A percentile compares a stretch with the other conserved stretches of the same genome.
phyloP scores from a whole-genome alignment of 2,329 filamentous ascomycete species.

The Botrytis byssoidea region DNA sequence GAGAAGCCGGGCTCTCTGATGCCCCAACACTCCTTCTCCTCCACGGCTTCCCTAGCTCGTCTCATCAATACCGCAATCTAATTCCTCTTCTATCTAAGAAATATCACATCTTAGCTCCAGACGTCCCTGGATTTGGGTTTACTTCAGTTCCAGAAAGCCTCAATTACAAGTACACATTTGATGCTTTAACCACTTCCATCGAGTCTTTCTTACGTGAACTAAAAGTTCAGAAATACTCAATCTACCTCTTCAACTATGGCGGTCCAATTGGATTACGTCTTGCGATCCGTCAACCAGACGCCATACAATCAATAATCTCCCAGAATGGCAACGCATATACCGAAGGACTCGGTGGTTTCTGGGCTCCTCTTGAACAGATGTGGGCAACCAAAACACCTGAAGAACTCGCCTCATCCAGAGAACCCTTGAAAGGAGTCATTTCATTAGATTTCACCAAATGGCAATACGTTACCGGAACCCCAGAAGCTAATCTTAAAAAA shows the following conservation, averaged over 20 bases:
- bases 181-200: constrained; percentile 48
- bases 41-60: constrained; percentile 48
- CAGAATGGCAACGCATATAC: constrained; percentile 63
- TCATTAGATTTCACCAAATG: constrained; percentile 29
- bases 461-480: constrained; percentile 31
- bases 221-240: constrained; percentile 47
- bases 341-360: constrained; percentile 49
- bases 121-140: constrained; percentile 60
- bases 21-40: constrained; percentile 44
- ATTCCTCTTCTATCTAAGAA: constrained; percentile 44
- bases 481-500: neutral
- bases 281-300: constrained; percentile 48
- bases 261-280: constrained; percentile 55
- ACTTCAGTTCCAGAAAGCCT: constrained; percentile 48
- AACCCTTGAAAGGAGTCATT: constrained; percentile 16
- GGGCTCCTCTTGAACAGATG: constrained; percentile 28
- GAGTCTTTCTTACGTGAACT: constrained; percentile 50
- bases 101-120: constrained; percentile 53
- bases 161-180: constrained; percentile 56
- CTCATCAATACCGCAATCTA: constrained; percentile 46
- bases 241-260: constrained; percentile 65
- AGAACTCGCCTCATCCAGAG: constrained; percentile 24
- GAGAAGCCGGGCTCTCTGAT: constrained; percentile 38
- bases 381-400: constrained; percentile 25
- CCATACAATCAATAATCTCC: constrained; percentile 52